Percentiles rank a stretch among this genome's conserved stretches.
phyloP scores from a whole-genome alignment of 2,329 filamentous ascomycete species.

The Aureobasidium sp. region DNA sequence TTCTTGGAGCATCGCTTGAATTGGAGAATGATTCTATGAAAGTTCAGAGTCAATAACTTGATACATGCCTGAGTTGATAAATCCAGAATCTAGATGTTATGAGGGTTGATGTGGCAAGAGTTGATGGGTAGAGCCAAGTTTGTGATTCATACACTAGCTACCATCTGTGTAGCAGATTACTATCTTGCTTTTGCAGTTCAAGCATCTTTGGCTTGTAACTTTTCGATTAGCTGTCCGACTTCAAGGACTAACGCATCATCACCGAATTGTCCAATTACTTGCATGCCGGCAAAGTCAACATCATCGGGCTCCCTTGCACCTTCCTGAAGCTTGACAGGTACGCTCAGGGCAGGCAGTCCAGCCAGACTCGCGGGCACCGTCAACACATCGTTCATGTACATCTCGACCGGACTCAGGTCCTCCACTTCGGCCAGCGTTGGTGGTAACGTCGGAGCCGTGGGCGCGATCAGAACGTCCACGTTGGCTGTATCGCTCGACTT shows the following conservation, averaged over 20 bases:
- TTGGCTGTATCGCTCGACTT: conserved; percentile 26
- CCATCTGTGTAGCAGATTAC: not conserved
- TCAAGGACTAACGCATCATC: conserved; percentile 60
- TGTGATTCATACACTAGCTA: not conserved
- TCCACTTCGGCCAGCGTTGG: conserved; percentile 57
- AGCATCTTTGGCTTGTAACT: conserved; percentile 15
- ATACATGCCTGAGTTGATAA: not conserved
- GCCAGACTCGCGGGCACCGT: conserved; percentile 92
- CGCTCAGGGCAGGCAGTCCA: conserved; percentile 78
- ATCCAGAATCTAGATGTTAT: not conserved
- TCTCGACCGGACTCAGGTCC: conserved; percentile 54
- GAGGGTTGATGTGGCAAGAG: not conserved
- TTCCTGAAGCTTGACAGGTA: conserved; percentile 51
- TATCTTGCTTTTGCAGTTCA: not conserved
- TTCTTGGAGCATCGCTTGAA: not conserved
- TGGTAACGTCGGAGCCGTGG: conserved; percentile 73
- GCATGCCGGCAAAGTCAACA: conserved; percentile 53
- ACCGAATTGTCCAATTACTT: conserved; percentile 75
- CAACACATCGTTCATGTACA: conserved; percentile 90
- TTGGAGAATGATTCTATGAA: not conserved
- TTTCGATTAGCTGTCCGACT: conserved; percentile 46
- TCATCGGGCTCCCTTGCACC: conserved; percentile 23
- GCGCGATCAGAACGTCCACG: conserved; percentile 81
- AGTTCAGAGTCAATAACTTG: not conserved
- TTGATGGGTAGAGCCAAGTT: not conserved